Evolutionary conservation across 371 early-diverging fungal species (phyloP), one percentile per base, ranked within the genome.

Genomic region (Globomyces sp.): DNA sequence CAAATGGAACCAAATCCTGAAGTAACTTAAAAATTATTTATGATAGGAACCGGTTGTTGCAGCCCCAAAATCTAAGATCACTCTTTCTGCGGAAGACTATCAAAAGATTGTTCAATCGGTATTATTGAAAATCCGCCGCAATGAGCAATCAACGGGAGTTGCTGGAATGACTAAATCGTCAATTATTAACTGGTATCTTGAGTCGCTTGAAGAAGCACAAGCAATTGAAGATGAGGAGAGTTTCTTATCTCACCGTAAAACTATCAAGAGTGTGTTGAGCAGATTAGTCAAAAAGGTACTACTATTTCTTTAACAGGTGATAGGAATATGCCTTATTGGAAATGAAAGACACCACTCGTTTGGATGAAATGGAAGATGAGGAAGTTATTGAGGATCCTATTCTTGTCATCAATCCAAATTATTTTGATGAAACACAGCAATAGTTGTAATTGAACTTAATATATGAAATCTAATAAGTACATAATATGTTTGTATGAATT

Each of bases 181-280:
- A 8, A 73, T 99, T 24, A 80, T 95, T 6, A 80, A 83, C 13
- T 90, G 91, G 89, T 97, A 92, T 73, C 73, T 98, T 45, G 87
- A 87, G 57, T 45, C 67, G 49, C 67, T 71, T 60, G 88, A 87
- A 71, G 73, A 77, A 61, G 91, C 92, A 69, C 73, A 74, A 46
- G 87, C 89, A 70, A 70, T 98, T 11, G 81, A 84, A 36, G 80
- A 79, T 37, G 90, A 89, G 65, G 90, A 91, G 55, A 88, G 89
- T 39, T 77, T 90, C 24, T 75, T 76, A 0, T 69, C 73, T 4
- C 92, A 95, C 72, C 77, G 82, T 64, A 78, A 82, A 48, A 80
- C 89, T 55, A 83, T 92, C 48, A 84, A 87, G 63, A 86, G 86
- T 64, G 91, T 98, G 9, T 81, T 99, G 69, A 86, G 68, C 13